A percentile compares a stretch with the other conserved stretches of the same genome.
Evolutionary conservation across 2,329 filamentous ascomycete species (phyloP).

Genomic region (Neonectria neomacrospora): DNA sequence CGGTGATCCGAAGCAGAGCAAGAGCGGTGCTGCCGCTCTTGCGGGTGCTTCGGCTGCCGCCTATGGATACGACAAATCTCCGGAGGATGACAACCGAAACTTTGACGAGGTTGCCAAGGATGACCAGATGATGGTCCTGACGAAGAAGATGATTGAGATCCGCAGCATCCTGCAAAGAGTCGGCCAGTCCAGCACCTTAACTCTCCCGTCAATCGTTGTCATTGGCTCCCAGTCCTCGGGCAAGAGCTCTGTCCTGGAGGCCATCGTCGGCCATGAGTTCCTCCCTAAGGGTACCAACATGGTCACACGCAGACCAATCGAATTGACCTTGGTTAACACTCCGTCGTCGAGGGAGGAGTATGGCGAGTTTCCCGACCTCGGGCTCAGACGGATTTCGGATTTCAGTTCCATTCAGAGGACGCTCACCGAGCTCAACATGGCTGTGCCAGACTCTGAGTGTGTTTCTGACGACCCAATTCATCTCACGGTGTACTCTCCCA

Average conservation of each 20-base stretch:
- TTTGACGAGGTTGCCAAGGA: slow-evolving; percentile 79
- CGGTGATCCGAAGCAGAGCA: slow-evolving; percentile 68
- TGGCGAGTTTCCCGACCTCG: slow-evolving; percentile 94
- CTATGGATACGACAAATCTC: slow-evolving; percentile 79
- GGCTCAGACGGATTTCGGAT: slow-evolving; percentile 88
- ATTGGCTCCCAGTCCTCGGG: slow-evolving; percentile 98
- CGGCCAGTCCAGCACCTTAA: slow-evolving; percentile 89
- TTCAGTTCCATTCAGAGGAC: slow-evolving; percentile 94
- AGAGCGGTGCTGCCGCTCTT: slow-evolving; percentile 69
- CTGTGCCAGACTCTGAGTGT: slow-evolving; percentile 89
- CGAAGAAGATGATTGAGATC: slow-evolving; percentile 99
- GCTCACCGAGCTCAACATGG: slow-evolving; percentile 92
- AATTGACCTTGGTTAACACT: slow-evolving; percentile 95
- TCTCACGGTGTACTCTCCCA: slow-evolving; percentile 92
- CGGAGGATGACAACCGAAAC: slow-evolving; percentile 71
- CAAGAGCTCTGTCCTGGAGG: slow-evolving; percentile 96
- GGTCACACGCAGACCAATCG: slow-evolving; percentile 95
- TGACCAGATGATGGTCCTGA: slow-evolving; percentile 99
- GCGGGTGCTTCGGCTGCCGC: slow-evolving; percentile 79
- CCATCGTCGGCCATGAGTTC: slow-evolving; percentile 97
- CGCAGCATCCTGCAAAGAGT: slow-evolving; percentile 90
- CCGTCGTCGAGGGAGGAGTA: slow-evolving; percentile 89
- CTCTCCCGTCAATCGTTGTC: slow-evolving; percentile 96
- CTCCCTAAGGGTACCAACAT: slow-evolving; percentile 98
- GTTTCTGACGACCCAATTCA: slow-evolving; percentile 98